These are phyloP conservation scores for Elsinoe perseae DNA, from an alignment of 2,329 filamentous ascomycete genomes.

Conservation along the genomic window DNA sequence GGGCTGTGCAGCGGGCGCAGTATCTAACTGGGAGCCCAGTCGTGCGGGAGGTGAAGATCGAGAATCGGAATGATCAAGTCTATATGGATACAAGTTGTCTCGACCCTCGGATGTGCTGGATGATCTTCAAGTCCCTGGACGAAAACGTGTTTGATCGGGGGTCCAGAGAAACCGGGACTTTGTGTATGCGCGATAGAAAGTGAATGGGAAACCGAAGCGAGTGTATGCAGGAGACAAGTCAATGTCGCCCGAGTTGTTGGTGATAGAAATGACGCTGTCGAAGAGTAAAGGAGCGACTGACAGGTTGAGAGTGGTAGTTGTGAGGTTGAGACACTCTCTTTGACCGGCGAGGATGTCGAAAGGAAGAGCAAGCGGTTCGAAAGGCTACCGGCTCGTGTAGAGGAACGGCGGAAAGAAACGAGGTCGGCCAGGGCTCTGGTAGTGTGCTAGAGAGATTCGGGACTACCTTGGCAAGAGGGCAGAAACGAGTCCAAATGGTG, in stretches of 20 bases:
- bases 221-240: conserved; percentile 4
- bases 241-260: conserved; percentile 7
- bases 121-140: conserved; percentile 10
- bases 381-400: background rate
- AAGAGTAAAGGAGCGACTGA: conserved; percentile 12
- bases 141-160: background rate
- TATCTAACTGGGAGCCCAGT: background rate
- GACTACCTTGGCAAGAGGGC: background rate
- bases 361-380: background rate
- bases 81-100: background rate
- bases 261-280: background rate
- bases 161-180: background rate
- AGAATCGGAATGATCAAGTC: background rate
- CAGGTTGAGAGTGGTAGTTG: background rate
- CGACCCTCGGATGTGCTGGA: background rate
- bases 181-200: background rate
- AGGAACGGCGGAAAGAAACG: background rate
- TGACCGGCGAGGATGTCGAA: background rate
- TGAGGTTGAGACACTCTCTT: background rate
- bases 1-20: background rate
- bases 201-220: background rate
- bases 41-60: background rate
- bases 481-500: background rate
- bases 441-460: no score
- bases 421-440: no score